phyloP scores from a whole-genome alignment of 306 rosid genomes.

The Hylodesmum podocarpum region DNA sequence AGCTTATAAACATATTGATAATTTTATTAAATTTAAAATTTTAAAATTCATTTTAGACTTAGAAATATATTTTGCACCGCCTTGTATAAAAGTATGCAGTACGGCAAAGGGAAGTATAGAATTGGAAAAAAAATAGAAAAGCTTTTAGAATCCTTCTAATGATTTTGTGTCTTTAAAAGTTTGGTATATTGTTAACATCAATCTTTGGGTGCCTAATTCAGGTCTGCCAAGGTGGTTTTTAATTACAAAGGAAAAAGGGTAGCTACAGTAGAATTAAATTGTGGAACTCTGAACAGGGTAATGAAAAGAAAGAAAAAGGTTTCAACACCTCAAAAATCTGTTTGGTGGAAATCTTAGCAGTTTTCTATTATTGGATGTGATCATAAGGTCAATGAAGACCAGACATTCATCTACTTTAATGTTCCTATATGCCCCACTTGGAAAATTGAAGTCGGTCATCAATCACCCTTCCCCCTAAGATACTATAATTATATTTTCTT shows the following conservation, averaged over 20 bases:
- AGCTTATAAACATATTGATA: too few species aligned
- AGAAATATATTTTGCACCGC: too few species aligned
- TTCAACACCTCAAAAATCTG: not conserved
- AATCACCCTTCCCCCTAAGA: not conserved
- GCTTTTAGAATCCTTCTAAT: not conserved
- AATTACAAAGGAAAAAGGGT: not conserved
- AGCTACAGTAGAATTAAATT: not conserved
- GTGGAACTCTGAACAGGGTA: not conserved
- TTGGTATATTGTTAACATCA: constrained; percentile 34
- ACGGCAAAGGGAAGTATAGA: not conserved
- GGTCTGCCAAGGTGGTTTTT: constrained; percentile 12
- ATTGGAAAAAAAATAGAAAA: not conserved
- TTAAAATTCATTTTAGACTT: too few species aligned
- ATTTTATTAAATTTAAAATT: too few species aligned
- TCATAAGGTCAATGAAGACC: constrained; percentile 16
- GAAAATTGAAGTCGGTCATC: not conserved
- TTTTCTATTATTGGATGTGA: constrained; percentile 25
- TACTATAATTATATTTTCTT: not conserved
- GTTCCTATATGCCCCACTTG: constrained; percentile 7
- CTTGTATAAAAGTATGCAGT: not conserved
- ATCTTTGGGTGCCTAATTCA: constrained; percentile 29
- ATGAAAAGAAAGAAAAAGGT: not conserved
- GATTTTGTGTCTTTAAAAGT: not conserved
- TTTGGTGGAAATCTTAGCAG: constrained; percentile 18
- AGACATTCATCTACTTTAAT: constrained; percentile 19